Conservation (phyloP, 148 eudicot species). For the Vaccinium myrtillus region DNA sequence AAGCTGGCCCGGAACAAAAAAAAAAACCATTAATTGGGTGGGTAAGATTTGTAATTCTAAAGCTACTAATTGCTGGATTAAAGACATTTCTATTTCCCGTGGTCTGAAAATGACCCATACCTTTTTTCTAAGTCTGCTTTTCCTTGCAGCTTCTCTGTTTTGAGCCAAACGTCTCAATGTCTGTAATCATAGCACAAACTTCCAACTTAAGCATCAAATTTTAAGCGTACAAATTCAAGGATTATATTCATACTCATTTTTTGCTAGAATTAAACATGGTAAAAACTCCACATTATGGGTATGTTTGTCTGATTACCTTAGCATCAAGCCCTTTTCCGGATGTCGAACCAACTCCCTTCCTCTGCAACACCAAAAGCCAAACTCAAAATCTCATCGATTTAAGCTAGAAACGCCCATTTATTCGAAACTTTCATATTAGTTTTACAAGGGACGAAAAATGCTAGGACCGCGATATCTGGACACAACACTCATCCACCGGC, state of each 20-base stretch:
- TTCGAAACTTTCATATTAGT: background rate
- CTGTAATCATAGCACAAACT: slow-evolving; percentile 31
- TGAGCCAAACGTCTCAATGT: slow-evolving; percentile 96
- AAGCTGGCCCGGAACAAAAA: too few species aligned
- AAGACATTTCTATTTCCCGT: background rate
- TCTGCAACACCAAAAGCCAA: slow-evolving; percentile 38
- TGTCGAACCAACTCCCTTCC: slow-evolving; percentile 53
- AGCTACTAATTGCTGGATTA: background rate
- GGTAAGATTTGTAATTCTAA: background rate
- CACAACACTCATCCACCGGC: background rate
- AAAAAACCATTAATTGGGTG: background rate
- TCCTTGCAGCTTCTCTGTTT: slow-evolving; percentile 97
- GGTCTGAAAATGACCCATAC: slow-evolving; percentile 37
- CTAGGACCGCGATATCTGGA: too few species aligned
- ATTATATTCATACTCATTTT: too few species aligned
- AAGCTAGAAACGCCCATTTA: background rate
- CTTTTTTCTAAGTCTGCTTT: slow-evolving; percentile 94
- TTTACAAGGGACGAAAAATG: background rate
- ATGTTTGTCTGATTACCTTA: slow-evolving; percentile 40
- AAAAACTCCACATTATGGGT: too few species aligned
- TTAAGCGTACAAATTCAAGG: too few species aligned
- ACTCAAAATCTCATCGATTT: background rate
- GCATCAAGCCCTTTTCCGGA: slow-evolving; percentile 76
- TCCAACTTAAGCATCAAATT: background rate
- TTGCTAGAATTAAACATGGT: too few species aligned